phyloP scores from a whole-genome alignment of 257 asterid genomes.

The Ilex asprella region DNA sequence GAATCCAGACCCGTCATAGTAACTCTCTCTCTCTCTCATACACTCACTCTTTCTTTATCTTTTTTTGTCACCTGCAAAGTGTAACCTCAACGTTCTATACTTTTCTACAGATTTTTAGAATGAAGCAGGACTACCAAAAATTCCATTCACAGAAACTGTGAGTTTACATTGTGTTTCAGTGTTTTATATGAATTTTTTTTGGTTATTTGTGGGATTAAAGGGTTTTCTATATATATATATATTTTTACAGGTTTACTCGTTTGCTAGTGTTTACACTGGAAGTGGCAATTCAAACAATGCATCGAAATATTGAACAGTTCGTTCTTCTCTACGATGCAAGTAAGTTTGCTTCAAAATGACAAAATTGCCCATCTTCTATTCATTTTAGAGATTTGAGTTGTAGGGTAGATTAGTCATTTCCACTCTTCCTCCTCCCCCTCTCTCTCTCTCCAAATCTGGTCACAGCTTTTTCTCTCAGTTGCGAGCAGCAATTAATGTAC shows the following conservation, averaged over 20 bases:
- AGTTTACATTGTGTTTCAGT: slow-evolving; percentile 12
- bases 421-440: not conserved
- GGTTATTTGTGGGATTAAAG: not conserved
- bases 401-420: not conserved
- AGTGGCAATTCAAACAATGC: slow-evolving; percentile 86
- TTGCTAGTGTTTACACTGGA: slow-evolving; percentile 82
- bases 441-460: not conserved
- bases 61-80: not conserved
- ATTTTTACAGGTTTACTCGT: slow-evolving; percentile 52
- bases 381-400: not conserved
- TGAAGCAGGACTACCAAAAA: slow-evolving; percentile 94
- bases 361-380: not conserved
- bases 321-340: slow-evolving; percentile 86
- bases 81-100: too few species aligned
- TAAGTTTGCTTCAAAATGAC: slow-evolving; percentile 27
- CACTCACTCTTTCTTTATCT: not conserved
- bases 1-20: slow-evolving; percentile 88
- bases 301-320: slow-evolving; percentile 64
- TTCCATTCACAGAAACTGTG: slow-evolving; percentile 75
- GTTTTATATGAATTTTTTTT: not conserved
- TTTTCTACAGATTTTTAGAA: slow-evolving; percentile 57
- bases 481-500: not conserved
- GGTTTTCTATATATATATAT: not conserved
- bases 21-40: not conserved
- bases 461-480: not conserved